These are phyloP conservation scores for Ophiostoma ulmi DNA, from an alignment of 2,329 filamentous ascomycete genomes.

Conservation along the genomic window DNA sequence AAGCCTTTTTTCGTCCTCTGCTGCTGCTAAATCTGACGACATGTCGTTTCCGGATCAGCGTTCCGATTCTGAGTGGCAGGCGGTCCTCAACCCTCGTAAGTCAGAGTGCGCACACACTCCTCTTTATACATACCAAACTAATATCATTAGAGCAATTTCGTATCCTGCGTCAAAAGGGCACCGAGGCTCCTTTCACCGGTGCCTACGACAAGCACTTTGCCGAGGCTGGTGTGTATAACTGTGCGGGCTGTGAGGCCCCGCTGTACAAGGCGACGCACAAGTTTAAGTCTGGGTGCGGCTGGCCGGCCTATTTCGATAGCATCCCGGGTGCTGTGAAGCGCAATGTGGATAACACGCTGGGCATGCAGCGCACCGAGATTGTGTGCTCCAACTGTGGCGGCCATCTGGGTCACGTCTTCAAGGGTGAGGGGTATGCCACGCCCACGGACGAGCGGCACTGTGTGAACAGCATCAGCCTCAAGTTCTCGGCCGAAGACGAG, in stretches of 20 bases:
- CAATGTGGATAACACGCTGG: slow-evolving; percentile 69
- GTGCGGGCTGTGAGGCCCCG: slow-evolving; percentile 78
- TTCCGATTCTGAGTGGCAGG: slow-evolving; percentile 79
- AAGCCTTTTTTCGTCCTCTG: slow-evolving; percentile 64
- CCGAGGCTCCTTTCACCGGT: slow-evolving; percentile 73
- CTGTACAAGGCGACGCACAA: slow-evolving; percentile 93
- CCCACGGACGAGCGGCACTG: slow-evolving; percentile 96
- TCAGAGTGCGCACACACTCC: slow-evolving; percentile 27
- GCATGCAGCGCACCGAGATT: slow-evolving; percentile 87
- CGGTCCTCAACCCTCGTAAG: slow-evolving; percentile 62
- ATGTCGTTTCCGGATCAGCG: slow-evolving; percentile 79
- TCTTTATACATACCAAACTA: background rate
- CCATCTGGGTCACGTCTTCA: slow-evolving; percentile 85
- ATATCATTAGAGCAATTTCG: slow-evolving; percentile 80
- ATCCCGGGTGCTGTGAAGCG: slow-evolving; percentile 84
- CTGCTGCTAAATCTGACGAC: slow-evolving; percentile 39
- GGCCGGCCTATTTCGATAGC: slow-evolving; percentile 96
- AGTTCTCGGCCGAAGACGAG: slow-evolving; percentile 62
- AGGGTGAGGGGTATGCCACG: slow-evolving; percentile 75
- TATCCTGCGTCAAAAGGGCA: slow-evolving; percentile 85
- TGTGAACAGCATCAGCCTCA: slow-evolving; percentile 88
- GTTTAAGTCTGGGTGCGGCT: slow-evolving; percentile 93
- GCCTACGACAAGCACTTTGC: slow-evolving; percentile 85
- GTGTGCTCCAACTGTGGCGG: slow-evolving; percentile 92
- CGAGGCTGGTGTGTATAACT: slow-evolving; percentile 71